Evolutionary conservation across 2,329 filamentous ascomycete genomes (phyloP), one percentile per base, ranked within the genome.

Genomic region (Paraphoma chrysanthemicola): DNA sequence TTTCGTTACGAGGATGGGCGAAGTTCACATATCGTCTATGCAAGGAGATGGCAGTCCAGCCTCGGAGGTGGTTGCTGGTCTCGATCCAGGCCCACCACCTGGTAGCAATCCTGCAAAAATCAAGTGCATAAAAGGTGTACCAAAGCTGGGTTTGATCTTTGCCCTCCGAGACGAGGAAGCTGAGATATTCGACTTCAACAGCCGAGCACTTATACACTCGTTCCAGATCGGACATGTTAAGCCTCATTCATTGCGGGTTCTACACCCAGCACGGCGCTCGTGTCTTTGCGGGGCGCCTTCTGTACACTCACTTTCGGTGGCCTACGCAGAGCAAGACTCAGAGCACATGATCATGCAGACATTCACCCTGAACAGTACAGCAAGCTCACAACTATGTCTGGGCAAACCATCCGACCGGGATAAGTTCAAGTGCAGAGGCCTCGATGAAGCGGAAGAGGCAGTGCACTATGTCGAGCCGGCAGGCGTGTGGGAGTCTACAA

Each of bases 271-370:
- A 44, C 82, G 78, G 54, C 80, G 81, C 46, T 79, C 77, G 57
- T 86, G 83, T 56, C 56, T 80, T 53, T 87, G 84, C 44, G 84
- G 83, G 12, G 82, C 82, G 1, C 77, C 82, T 1, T 85, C 87
- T 0, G 75, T 93, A 1, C 81, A 81, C 29, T 87, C 83, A 12
- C 79, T 92, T n/a, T 87, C 85, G 0, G 75, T 92, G 18, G 85
- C 84, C 11, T 92, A 91, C 68, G 82, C 82, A 3, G 83, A 85
- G 56, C 77, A 80, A 4, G 84, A 86, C 17, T 85, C 84, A 0
- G 83, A 85, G 10, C 83, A 88, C 47, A 86, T 88, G 54, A 80
- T 91, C 17, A 78, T 92, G 59, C 87, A 90, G 51, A 88, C 83
- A 0, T 90, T 88, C 66, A 78, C 82, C 0, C 83, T 86, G 0